These are phyloP conservation scores for Zopfochytrium polystomum DNA, from an alignment of 371 early-diverging fungal species.

Conservation along the genomic window DNA sequence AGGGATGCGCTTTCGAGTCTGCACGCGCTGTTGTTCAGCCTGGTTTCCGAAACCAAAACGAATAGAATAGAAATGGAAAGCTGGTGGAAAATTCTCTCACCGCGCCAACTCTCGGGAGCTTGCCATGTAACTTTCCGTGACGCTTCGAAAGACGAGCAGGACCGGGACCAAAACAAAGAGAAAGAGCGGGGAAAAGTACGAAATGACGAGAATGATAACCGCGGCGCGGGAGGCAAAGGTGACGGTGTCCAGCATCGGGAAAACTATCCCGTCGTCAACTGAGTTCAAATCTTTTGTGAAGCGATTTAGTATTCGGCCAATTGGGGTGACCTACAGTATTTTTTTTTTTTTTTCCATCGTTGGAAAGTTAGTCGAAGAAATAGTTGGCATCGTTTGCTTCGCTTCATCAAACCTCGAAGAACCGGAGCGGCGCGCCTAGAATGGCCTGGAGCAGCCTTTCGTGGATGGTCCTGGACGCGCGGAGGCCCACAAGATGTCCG, in stretches of 20 bases:
- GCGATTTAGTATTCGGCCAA: conserved; percentile 85
- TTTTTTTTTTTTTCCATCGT: no score
- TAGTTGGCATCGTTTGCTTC: not conserved
- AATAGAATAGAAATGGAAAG: conserved; percentile 35
- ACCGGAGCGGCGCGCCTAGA: conserved; percentile 51
- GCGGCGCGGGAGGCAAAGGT: conserved; percentile 16
- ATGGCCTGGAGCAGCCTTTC: conserved; percentile 24
- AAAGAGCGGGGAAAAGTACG: conserved; percentile 53
- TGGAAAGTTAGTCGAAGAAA: conserved; percentile 44
- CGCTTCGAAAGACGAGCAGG: conserved; percentile 17
- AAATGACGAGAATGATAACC: conserved; percentile 25
- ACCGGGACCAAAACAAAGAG: conserved; percentile 31
- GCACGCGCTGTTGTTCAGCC: not conserved
- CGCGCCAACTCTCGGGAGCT: conserved; percentile 74
- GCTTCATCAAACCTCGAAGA: conserved; percentile 70
- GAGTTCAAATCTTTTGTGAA: conserved; percentile 77
- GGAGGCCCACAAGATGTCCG: conserved; percentile 2
- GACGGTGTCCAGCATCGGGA: conserved; percentile 20
- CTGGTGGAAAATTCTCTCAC: conserved; percentile 71
- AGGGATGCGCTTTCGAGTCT: conserved; percentile 71
- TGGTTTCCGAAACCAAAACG: not conserved
- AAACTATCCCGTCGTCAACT: conserved; percentile 35
- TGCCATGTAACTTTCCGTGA: conserved; percentile 54
- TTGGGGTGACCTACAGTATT: conserved; percentile 65
- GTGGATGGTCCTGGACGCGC: conserved; percentile 29